Base-by-base conservation (phyloP, 78 protist species). In the Polysphondylium violaceum region DNA sequence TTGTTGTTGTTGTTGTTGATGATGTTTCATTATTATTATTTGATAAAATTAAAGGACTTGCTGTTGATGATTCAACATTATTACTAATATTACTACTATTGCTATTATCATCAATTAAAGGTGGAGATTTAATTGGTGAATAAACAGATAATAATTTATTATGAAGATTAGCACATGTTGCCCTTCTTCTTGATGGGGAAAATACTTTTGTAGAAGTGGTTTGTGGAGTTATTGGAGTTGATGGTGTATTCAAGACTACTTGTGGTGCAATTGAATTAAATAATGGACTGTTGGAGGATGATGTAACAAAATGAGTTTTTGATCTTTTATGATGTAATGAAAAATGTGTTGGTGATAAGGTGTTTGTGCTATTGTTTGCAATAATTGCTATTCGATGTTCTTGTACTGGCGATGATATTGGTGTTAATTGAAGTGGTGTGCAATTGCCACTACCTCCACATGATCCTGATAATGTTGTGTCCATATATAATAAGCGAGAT, bases 171-270 rank as follows among this genome's bases (percentile, higher is more conserved):
- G 75, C 77, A 67, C 89, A 81, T 2, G 89, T 81, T 40, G 64
- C 68, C 21, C 89, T 40, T 51, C 89, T 72, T 43, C 89, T 36
- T 41, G 89, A 77, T 23, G 89, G 89, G 23, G 89, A 81, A 14
- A 81, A 81, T 40, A 81, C 89, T 55, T 81, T 81, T 33, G 59
- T 35, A n/a, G 21, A 44, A 31, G 88, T 74, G 7, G 88, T 65
- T 33, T 41, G 33, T n/a, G 76, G 69, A 23, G 64, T 51, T 51
- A 69, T 25, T 21, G 65, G 76, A 17, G 75, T 27, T 61, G 73
- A 23, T 69, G 55, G 43, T 38, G n/a, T n/a, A n/a, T n/a, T n/a
- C n/a, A n/a, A n/a, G n/a, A n/a, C n/a, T n/a, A n/a, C n/a, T n/a
- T n/a, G n/a, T n/a, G n/a, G n/a, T n/a, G n/a, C n/a, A n/a, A n/a